These are phyloP conservation scores for Pseudoscleropodium purum DNA, from an alignment of 225 moss, liverwort and hornwort species.

Conservation along the genomic window DNA sequence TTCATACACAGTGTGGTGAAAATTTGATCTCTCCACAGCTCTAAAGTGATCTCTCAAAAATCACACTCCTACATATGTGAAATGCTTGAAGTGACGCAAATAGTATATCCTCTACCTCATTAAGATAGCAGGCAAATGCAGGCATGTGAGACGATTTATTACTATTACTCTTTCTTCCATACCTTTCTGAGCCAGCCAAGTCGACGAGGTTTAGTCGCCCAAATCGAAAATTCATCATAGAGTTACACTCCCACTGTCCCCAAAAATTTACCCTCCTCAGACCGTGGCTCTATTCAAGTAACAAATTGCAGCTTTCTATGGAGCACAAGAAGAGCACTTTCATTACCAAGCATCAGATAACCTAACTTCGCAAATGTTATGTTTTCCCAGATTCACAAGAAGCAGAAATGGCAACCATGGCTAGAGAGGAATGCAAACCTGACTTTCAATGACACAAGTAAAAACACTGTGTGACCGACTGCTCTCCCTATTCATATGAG, in stretches of 20 bases:
- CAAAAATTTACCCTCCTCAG: background rate
- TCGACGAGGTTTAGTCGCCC: conserved; percentile 85
- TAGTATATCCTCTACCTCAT: background rate
- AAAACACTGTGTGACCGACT: conserved; percentile 94
- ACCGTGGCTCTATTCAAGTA: background rate
- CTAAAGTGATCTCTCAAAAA: background rate
- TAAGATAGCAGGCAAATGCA: background rate
- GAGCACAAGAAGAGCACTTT: background rate
- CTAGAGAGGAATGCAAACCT: conserved; percentile 31
- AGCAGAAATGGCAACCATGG: background rate
- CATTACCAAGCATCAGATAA: background rate
- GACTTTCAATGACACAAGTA: conserved; percentile 84
- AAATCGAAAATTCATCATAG: conserved; percentile 63
- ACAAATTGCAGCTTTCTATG: background rate
- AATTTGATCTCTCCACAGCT: background rate
- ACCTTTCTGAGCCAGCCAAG: conserved; percentile 95
- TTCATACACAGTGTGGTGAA: background rate
- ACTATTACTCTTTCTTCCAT: background rate
- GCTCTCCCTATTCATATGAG: conserved; percentile 93
- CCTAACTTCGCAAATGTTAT: background rate
- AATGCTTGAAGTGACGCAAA: background rate
- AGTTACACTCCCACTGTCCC: conserved; percentile 69
- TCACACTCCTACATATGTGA: background rate
- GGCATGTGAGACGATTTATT: background rate
- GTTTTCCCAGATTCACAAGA: background rate